phyloP scores from a whole-genome alignment of 1,284 basidiomycete species.

The Laetiporus sulphureus region DNA sequence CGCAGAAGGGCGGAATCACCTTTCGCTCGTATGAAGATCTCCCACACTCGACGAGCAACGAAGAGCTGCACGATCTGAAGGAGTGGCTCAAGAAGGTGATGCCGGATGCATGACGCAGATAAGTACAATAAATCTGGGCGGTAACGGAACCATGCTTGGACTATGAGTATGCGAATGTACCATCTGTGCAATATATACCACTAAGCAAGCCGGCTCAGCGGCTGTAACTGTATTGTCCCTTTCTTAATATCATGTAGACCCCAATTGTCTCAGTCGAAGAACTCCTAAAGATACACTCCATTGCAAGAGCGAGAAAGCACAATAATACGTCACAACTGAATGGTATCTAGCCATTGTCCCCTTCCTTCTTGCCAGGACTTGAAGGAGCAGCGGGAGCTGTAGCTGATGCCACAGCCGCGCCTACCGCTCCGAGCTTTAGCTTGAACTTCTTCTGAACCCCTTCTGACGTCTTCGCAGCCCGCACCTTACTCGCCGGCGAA shows the following conservation, averaged over 20 bases:
- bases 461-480: slow-evolving; percentile 41
- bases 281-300: too few species aligned
- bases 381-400: slow-evolving; percentile 36
- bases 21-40: slow-evolving; percentile 57
- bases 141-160: too few species aligned
- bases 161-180: too few species aligned
- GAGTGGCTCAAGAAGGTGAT: slow-evolving; percentile 48
- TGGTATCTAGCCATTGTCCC: slow-evolving; percentile 74
- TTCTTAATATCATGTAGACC: too few species aligned
- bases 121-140: too few species aligned
- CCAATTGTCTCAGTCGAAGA: too few species aligned
- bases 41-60: slow-evolving; percentile 52
- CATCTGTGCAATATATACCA: too few species aligned
- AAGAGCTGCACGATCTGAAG: slow-evolving; percentile 63
- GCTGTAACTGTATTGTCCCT: too few species aligned
- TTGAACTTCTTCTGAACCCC: slow-evolving; percentile 75
- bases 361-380: slow-evolving; percentile 66
- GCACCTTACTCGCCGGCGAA: slow-evolving; percentile 10
- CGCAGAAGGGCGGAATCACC: slow-evolving; percentile 20
- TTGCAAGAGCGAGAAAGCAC: too few species aligned
- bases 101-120: slow-evolving; percentile 13
- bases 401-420: slow-evolving; percentile 32
- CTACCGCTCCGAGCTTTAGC: slow-evolving; percentile 56
- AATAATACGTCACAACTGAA: too few species aligned
- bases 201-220: too few species aligned